These are phyloP conservation scores for Colletotrichum melonis DNA, from an alignment of 2,329 filamentous ascomycete genomes.

Conservation along the genomic window DNA sequence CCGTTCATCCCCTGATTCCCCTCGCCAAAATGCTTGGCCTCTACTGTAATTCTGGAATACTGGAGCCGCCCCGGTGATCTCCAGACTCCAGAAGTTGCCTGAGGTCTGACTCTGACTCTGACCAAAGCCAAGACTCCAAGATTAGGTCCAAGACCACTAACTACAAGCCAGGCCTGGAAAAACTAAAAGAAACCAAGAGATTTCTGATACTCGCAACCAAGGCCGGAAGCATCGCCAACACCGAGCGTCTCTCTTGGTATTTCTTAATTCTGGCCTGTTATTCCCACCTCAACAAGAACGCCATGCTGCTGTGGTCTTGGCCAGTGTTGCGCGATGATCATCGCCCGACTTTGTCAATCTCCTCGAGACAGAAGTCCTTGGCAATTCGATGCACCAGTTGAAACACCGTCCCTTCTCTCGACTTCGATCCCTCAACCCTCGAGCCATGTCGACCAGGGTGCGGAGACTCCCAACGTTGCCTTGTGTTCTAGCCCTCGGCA, in stretches of 20 bases:
- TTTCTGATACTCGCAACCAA: not conserved
- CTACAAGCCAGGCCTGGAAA: not conserved
- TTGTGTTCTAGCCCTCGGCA: slow-evolving; percentile 23
- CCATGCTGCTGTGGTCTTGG: not conserved
- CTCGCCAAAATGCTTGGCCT: slow-evolving; percentile 34
- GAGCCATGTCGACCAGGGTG: not conserved
- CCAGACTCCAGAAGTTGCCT: not conserved
- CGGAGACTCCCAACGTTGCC: slow-evolving; percentile 1
- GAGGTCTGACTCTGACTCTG: not conserved
- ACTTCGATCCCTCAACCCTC: not conserved
- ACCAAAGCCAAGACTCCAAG: not conserved
- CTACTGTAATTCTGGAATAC: slow-evolving; percentile 2
- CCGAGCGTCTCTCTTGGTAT: slow-evolving; percentile 4
- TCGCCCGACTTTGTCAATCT: slow-evolving; percentile 20
- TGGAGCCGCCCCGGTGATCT: slow-evolving; percentile 12
- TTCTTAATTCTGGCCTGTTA: not conserved
- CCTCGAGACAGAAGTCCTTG: slow-evolving; percentile 27
- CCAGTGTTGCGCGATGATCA: slow-evolving; percentile 18
- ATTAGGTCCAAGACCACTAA: not conserved
- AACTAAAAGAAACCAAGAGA: not conserved
- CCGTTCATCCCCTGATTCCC: slow-evolving; percentile 26
- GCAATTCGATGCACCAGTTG: slow-evolving; percentile 32
- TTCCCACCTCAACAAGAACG: not conserved
- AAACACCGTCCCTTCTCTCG: slow-evolving; percentile 21
- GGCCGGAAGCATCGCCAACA: slow-evolving; percentile 17